Evolutionary conservation across 1,284 basidiomycete genomes (phyloP).

Genomic region (Irpex lacteus): DNA sequence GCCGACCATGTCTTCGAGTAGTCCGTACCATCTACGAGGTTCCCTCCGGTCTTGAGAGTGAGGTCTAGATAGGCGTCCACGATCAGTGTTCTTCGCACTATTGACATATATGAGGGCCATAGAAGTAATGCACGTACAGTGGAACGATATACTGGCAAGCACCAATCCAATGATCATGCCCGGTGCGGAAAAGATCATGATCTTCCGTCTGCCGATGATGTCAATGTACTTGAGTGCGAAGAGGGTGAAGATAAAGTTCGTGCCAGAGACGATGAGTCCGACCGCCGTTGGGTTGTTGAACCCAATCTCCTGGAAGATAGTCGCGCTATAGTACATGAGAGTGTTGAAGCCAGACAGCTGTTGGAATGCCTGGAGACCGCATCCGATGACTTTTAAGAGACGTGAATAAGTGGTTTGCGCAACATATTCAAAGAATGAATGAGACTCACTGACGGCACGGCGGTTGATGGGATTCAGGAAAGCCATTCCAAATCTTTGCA

Average conservation of each 20-base stretch:
- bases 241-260: conserved; percentile 82
- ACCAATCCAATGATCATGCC: conserved; percentile 75
- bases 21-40: conserved; percentile 58
- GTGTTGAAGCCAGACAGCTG: conserved; percentile 73
- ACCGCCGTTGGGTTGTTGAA: conserved; percentile 81
- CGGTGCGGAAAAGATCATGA: conserved; percentile 77
- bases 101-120: not conserved
- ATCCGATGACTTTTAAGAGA: conserved; percentile 56
- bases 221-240: conserved; percentile 83
- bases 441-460: conserved; percentile 62
- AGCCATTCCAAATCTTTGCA: conserved; percentile 55
- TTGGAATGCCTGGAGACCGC: conserved; percentile 80
- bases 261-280: conserved; percentile 74
- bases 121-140: conserved; percentile 47
- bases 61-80: conserved; percentile 42
- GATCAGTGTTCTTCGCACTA: not conserved
- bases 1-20: conserved; percentile 68
- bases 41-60: conserved; percentile 64
- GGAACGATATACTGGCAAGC: conserved; percentile 73
- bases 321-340: conserved; percentile 66
- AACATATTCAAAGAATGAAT: conserved; percentile 1
- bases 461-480: conserved; percentile 58
- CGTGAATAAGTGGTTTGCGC: no score
- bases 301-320: conserved; percentile 77
- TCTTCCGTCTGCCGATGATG: conserved; percentile 70